A percentile compares a stretch with the other conserved stretches of the same genome.
These are phyloP conservation scores for Aspergillus asperescens DNA, from an alignment of 495 filamentous ascomycete species.

Conservation along the genomic window DNA sequence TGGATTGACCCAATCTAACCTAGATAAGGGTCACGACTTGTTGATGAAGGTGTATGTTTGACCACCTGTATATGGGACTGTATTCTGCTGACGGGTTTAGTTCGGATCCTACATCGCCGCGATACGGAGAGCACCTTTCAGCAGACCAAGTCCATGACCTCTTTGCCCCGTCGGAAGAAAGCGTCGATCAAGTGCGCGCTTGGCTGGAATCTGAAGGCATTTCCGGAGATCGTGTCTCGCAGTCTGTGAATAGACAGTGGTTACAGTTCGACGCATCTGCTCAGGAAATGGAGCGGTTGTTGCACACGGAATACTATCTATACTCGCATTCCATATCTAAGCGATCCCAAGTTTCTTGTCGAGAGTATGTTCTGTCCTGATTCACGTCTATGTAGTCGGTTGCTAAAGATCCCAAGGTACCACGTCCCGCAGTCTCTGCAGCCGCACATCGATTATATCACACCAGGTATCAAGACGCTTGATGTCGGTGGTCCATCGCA, in stretches of 20 bases:
- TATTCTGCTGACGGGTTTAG: background rate
- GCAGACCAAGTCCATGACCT: conserved; percentile 49
- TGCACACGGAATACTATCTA: conserved; percentile 55
- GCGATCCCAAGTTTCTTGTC: conserved; percentile 46
- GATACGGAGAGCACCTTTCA: conserved; percentile 53
- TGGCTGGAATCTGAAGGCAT: conserved; percentile 49
- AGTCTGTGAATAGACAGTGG: conserved; percentile 51
- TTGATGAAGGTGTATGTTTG: conserved; percentile 47
- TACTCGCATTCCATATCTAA: conserved; percentile 45
- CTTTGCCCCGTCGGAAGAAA: conserved; percentile 45
- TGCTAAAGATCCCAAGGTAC: conserved; percentile 33
- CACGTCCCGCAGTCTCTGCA: conserved; percentile 48
- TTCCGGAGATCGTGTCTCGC: conserved; percentile 37
- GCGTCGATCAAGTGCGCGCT: conserved; percentile 38
- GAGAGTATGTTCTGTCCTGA: conserved; percentile 25
- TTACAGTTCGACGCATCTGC: conserved; percentile 53
- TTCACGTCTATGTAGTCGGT: background rate
- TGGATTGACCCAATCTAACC: conserved; percentile 49
- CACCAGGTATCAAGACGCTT: conserved; percentile 40
- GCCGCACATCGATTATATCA: conserved; percentile 55
- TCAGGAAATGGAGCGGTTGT: conserved; percentile 50
- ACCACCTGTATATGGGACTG: background rate
- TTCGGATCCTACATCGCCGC: conserved; percentile 39
- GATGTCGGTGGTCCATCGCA: conserved; percentile 29
- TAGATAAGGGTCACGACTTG: conserved; percentile 48